Conservation (phyloP, 2,329 filamentous ascomycete species). For the Aspergillus persii region DNA sequence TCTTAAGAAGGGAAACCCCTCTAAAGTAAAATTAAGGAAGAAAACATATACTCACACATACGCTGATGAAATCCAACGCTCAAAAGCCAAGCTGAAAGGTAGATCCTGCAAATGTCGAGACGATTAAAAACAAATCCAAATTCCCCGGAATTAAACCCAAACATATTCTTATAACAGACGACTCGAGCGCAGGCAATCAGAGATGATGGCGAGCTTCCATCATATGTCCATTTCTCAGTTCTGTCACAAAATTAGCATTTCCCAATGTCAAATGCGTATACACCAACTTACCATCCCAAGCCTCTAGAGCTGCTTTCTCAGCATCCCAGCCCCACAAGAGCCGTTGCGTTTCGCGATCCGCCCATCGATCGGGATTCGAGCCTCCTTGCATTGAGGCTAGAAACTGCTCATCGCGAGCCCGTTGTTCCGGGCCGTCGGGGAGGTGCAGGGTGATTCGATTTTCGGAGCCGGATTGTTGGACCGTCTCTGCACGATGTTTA, state of each 20-base stretch:
- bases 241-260: neutral
- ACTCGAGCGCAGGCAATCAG: neutral
- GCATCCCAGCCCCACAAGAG: conserved; percentile 40
- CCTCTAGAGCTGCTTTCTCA: conserved; percentile 30
- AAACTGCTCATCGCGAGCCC: conserved; percentile 41
- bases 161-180: too few species aligned
- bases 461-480: conserved; percentile 37
- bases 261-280: neutral
- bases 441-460: conserved; percentile 39
- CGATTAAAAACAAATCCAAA: too few species aligned
- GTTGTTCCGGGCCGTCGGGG: conserved; percentile 40
- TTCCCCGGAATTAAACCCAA: too few species aligned
- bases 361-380: conserved; percentile 61
- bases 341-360: conserved; percentile 62
- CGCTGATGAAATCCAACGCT: too few species aligned
- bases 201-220: neutral
- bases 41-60: too few species aligned
- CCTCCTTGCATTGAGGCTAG: conserved; percentile 24
- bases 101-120: too few species aligned
- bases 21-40: too few species aligned
- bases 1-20: too few species aligned
- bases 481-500: conserved; percentile 39
- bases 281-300: conserved; percentile 29
- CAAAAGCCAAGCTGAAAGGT: too few species aligned
- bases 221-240: neutral